Conservation (phyloP, 2,329 filamentous ascomycete genomes). For the Annulohypoxylon truncatum region DNA sequence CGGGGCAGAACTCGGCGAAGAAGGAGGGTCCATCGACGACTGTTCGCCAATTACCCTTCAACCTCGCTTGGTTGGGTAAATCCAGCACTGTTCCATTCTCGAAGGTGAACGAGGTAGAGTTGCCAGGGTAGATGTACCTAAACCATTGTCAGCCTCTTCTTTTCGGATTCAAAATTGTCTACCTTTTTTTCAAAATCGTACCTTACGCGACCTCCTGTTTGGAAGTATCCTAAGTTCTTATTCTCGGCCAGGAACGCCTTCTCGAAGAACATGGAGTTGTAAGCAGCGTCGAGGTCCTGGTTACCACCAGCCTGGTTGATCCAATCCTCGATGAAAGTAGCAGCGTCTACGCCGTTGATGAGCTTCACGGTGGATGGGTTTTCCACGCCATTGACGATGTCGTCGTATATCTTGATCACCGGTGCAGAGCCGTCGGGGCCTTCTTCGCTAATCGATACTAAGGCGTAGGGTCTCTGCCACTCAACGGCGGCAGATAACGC, state of each 20-base stretch:
- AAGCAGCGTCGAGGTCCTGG: slow-evolving; percentile 56
- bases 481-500: slow-evolving; percentile 53
- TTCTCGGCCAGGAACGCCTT: slow-evolving; percentile 48
- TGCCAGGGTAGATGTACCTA: slow-evolving; percentile 54
- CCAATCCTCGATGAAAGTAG: slow-evolving; percentile 46
- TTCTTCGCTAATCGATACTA: slow-evolving; percentile 49
- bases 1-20: slow-evolving; percentile 46
- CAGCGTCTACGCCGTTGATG: slow-evolving; percentile 50
- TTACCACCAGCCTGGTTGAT: slow-evolving; percentile 49
- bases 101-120: slow-evolving; percentile 54
- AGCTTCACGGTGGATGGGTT: slow-evolving; percentile 46
- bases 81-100: slow-evolving; percentile 53
- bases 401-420: slow-evolving; percentile 49
- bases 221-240: slow-evolving; percentile 53
- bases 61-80: slow-evolving; percentile 50
- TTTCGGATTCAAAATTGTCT: neutral
- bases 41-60: slow-evolving; percentile 51
- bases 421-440: slow-evolving; percentile 46
- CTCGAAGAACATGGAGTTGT: slow-evolving; percentile 56
- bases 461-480: slow-evolving; percentile 49
- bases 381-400: slow-evolving; percentile 49
- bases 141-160: slow-evolving; percentile 17
- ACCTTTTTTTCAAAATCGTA: slow-evolving; percentile 9
- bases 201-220: slow-evolving; percentile 50
- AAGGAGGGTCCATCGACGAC: slow-evolving; percentile 50